Evolutionary conservation across 495 filamentous ascomycete species (phyloP).

Genomic region (Penicillium paxilli): DNA sequence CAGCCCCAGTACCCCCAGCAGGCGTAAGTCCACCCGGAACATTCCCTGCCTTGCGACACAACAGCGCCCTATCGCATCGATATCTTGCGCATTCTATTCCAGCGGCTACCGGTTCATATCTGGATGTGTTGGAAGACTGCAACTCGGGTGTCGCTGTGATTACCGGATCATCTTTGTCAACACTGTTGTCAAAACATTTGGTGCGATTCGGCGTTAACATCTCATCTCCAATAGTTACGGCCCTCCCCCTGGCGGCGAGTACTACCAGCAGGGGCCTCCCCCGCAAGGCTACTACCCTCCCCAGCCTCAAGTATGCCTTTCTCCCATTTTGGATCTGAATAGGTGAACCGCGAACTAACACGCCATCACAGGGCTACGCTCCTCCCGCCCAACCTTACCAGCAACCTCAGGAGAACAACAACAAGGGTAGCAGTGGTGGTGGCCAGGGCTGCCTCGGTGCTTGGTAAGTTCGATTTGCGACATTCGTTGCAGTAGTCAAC

Average conservation of each 20-base stretch:
- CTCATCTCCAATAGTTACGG: neutral
- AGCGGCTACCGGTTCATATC: neutral
- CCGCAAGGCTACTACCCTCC: conserved; percentile 17
- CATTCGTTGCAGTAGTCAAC: conserved; percentile 10
- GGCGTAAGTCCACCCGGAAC: conserved; percentile 10
- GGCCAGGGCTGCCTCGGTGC: conserved; percentile 62
- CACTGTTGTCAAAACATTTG: no score
- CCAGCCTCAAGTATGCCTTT: conserved; percentile 23
- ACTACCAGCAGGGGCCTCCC: conserved; percentile 2
- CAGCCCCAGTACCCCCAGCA: conserved; percentile 6
- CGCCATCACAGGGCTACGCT: conserved; percentile 4
- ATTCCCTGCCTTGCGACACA: neutral
- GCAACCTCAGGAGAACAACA: conserved; percentile 22
- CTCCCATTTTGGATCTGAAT: neutral
- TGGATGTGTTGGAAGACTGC: no score
- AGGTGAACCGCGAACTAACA: neutral
- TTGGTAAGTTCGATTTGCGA: conserved; percentile 43
- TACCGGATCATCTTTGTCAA: no score
- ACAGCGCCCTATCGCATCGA: no score
- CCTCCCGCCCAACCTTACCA: conserved; percentile 20
- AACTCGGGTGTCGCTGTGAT: no score
- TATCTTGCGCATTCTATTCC: neutral
- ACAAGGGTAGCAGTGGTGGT: conserved; percentile 46
- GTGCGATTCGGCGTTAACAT: no score
- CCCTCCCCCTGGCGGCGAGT: neutral